Base-by-base conservation (phyloP, 495 filamentous ascomycete genomes). In the Poronia punctata region DNA sequence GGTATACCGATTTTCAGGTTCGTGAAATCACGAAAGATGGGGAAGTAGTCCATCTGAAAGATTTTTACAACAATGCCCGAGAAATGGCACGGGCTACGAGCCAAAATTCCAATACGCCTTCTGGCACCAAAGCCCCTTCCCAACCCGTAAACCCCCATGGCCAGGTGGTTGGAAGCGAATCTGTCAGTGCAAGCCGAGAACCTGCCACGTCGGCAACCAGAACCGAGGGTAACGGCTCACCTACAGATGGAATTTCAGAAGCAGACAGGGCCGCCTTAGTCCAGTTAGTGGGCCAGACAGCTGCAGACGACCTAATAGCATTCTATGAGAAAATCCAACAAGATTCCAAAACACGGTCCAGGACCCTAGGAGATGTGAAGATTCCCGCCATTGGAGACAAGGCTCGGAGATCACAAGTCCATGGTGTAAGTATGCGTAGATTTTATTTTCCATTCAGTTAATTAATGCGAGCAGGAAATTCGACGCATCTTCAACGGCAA, bases 1-100 rank as follows among this genome's bases (percentile, higher is more conserved):
- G 87, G 50, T 98, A 88, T 62, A 94, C 89, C 10, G 92, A 98
- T 57, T 98, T 98, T 60, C 65, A 90, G 34, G 92, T 98, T 41
- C 87, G 95, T 57, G 92, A 98, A 65, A 92, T 98, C 48, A 60
- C 73, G 10, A 81, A 79, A 8, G 74, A 80, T 55, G 90, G 88
- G 9, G 65, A 78, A 34, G 89, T 95, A 3, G 52, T 90, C 29
- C 88, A 95, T 60, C 71, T 98, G 57, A 64, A 43, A 64, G 67
- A 64, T 40, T 75, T 31, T 5, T 38, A 34, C 57, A 61, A 16
- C 43, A 59, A 15, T 48, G 53, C 17, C 14, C 42, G 38, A 50
- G 39, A 46, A 33, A 34, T 49, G 22, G 34, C 54, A 33, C 48
- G 38, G 32, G 26, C 26, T 27, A 47, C 43, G 40, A 46, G 38